Percentiles rank a stretch among this genome's conserved stretches.
These are phyloP conservation scores for Hapsidospora chrysogenum DNA, from an alignment of 495 filamentous ascomycete species.

Conservation along the genomic window DNA sequence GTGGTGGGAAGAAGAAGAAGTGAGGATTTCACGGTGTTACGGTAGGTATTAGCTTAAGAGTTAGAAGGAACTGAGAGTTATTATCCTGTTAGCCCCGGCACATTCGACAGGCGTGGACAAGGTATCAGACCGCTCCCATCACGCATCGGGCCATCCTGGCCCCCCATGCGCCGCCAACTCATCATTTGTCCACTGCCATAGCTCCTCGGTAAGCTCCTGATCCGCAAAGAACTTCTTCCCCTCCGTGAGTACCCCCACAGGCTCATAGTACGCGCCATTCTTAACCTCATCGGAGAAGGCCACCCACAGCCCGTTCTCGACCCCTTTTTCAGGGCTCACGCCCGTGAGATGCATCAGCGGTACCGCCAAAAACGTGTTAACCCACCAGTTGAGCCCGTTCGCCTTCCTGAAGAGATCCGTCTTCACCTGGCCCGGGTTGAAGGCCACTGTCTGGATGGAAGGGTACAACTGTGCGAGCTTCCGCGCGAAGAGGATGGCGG, in stretches of 20 bases:
- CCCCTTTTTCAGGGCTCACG: conserved; percentile 24
- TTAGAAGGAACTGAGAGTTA: no score
- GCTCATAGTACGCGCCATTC: conserved; percentile 5
- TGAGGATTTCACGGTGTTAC: no score
- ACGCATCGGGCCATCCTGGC: neutral
- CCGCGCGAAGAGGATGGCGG: conserved; percentile 1
- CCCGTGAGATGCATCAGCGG: conserved; percentile 11
- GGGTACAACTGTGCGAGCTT: conserved; percentile 18
- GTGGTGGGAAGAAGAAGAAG: no score
- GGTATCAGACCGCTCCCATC: no score
- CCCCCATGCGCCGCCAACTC: conserved; percentile 3
- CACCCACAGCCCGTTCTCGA: conserved; percentile 41
- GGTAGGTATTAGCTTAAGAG: no score
- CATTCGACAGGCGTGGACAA: no score
- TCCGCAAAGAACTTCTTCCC: conserved; percentile 1
- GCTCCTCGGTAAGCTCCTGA: conserved; percentile 1
- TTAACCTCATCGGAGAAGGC: conserved; percentile 2
- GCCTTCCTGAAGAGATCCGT: neutral
- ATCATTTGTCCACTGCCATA: conserved; percentile 7
- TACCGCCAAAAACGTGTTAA: conserved; percentile 1
- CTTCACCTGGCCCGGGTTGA: conserved; percentile 45
- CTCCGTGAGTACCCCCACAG: conserved; percentile 4
- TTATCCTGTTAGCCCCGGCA: no score
- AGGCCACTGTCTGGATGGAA: conserved; percentile 33
- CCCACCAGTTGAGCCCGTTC: no score